A percentile compares a stretch with the other conserved stretches of the same genome.
phyloP scores from a whole-genome alignment of 441 rosid genomes.

The Populus hybrid region DNA sequence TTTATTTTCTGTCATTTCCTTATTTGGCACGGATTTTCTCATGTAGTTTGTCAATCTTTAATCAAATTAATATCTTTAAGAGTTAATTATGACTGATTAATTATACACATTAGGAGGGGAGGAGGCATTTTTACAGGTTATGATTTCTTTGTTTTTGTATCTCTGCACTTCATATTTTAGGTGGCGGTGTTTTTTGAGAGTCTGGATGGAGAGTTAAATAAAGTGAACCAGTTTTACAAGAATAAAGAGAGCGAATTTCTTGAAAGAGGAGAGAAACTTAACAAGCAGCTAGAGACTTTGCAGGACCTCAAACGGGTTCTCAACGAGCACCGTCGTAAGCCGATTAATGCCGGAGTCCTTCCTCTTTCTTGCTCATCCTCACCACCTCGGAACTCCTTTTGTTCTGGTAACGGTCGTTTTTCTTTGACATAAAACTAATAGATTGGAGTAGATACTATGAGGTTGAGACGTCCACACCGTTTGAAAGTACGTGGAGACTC shows the following conservation, averaged over 20 bases:
- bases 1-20: background rate
- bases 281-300: constrained; percentile 69
- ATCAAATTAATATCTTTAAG: background rate
- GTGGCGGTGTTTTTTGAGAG: constrained; percentile 64
- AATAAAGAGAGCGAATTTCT: constrained; percentile 69
- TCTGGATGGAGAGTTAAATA: constrained; percentile 74
- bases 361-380: constrained; percentile 52
- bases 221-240: constrained; percentile 83
- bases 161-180: constrained; percentile 24
- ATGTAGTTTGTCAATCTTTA: background rate
- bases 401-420: constrained; percentile 45
- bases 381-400: constrained; percentile 44
- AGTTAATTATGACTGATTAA: too few relatives aligned
- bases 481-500: background rate
- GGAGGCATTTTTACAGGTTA: background rate
- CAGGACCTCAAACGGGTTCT: constrained; percentile 60
- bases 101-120: too few relatives aligned
- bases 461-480: too few relatives aligned
- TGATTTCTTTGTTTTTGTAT: background rate
- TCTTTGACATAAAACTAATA: too few relatives aligned
- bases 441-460: too few relatives aligned
- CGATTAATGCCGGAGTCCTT: constrained; percentile 23
- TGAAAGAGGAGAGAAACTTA: constrained; percentile 70
- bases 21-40: background rate
- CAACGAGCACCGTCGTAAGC: constrained; percentile 42